Evolutionary conservation across 225 moss, liverwort and hornwort genomes (phyloP), one percentile per base, ranked within the genome.

Genomic region (Physcomitrium patens): DNA sequence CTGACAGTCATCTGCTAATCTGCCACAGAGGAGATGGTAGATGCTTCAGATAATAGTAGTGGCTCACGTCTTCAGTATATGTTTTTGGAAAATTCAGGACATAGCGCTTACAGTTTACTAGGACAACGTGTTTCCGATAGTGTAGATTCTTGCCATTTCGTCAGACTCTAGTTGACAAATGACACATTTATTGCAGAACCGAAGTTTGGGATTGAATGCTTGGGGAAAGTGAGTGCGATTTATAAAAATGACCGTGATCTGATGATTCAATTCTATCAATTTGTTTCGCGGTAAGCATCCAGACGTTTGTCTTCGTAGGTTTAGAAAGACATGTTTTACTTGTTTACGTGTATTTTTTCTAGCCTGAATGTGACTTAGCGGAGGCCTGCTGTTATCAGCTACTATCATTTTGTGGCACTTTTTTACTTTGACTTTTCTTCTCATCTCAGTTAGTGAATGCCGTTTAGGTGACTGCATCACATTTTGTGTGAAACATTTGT

Each of bases 221-320:
- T 90, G 70, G 87, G 87, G 50, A 90, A 90, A 68, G 90, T 90
- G 71, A 90, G 87, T 64, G 80, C 78, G 64, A 78, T 85, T n/a
- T 90, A 87, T 67, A 83, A 76, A 13, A 80, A 77, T 20, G 90
- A 90, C 49, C 84, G 84, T 49, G 87, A 90, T 37, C 77, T 90
- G 82, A 90, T 90, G 90, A 85, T 85, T 68, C 87, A 90, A 37
- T 90, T 90, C 70, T 90, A 90, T 53, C 82, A 85, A 63, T 90
- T 90, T 28, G 90, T 90, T 31, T 87, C 90, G 69, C 78, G 90
- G 90, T 90, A 68, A 70, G 84, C 57, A 46, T 12, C 27, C 60
- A 45, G 63, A 41, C 27, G n/a, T 19, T 56, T 1, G 15, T 56
- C 55, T 56, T 43, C 1, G 60, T 12, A 6, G 26, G 31, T 15